Evolutionary conservation across 2,329 filamentous ascomycete genomes (phyloP), one percentile per base, ranked within the genome.

Genomic region (Ampelomyces quisqualis): DNA sequence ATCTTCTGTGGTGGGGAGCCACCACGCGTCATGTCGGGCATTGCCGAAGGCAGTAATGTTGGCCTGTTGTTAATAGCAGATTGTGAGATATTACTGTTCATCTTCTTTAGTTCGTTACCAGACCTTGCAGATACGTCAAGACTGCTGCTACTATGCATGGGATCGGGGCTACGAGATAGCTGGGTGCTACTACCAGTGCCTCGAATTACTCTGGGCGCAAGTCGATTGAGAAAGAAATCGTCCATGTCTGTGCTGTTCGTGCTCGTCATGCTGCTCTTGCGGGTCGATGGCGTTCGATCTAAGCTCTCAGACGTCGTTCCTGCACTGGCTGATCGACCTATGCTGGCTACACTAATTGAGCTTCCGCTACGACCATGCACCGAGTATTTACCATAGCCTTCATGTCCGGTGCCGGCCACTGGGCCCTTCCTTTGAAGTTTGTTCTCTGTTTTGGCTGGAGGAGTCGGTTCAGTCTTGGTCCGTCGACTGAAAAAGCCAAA

Each of bases 401-500:
- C 91, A 58, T 97, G 90, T 0, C 91, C 91, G 24, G 91, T 97
- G n/a, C 91, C 91, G 27, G 91, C 91, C 11, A 79, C 81, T 15
- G 91, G 91, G 0, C 91, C 90, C 67, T 89, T 91, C 19, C 86
- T 57, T 2, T 53, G 53, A 17, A 73, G 46, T 6, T 73, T 61
- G 49, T 77, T 82, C 7, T 84, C 81, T 24, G 77, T 75, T 60
- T 78, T 81, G n/a, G 82, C 45, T 8, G 69, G 45, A n/a, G 67
- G 62, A 28, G 81, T 75, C 3, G 78, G 63, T 1, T 79, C 74
- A 0, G 79, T 75, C 65, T 88, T 94, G 10, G 82, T 82, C 40
- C 82, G 83, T 51, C 85, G 80, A 7, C 84, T 76, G 57, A 95
- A 95, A 38, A 95, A 77, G 1, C 86, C 85, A 63, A 95, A 93